These are phyloP conservation scores for Botrytis fabae DNA, from an alignment of 2,329 filamentous ascomycete species.

Conservation along the genomic window DNA sequence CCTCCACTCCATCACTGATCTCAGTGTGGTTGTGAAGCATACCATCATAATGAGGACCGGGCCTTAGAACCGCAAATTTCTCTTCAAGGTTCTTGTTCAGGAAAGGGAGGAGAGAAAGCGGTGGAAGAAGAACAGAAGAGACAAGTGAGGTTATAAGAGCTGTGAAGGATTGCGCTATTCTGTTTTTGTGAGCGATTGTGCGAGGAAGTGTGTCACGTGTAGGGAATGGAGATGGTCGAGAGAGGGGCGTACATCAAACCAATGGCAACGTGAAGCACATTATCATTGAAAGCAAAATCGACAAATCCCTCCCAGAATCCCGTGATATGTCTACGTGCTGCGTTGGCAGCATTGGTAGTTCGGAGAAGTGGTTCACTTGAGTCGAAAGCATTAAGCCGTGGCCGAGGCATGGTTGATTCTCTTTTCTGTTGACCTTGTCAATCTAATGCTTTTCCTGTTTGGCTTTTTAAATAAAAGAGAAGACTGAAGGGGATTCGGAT, in stretches of 20 bases:
- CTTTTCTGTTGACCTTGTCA: not conserved
- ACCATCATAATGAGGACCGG: conserved; percentile 52
- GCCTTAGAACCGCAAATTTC: conserved; percentile 67
- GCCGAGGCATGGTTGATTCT: conserved; percentile 27
- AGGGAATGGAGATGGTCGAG: not conserved
- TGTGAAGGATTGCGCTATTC: conserved; percentile 70
- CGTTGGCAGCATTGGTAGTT: conserved; percentile 31
- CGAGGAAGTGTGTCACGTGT: not conserved
- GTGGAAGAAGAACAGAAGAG: conserved; percentile 67
- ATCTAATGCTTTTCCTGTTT: not conserved
- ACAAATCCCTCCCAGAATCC: conserved; percentile 63
- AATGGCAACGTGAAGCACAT: conserved; percentile 74
- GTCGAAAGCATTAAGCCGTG: conserved; percentile 28
- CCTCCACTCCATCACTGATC: not conserved
- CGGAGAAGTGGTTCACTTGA: conserved; percentile 34
- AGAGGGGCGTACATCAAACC: conserved; percentile 61
- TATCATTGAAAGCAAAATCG: conserved; percentile 73
- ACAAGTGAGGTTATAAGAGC: conserved; percentile 71
- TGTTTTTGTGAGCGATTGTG: conserved; percentile 38
- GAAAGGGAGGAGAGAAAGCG: conserved; percentile 67
- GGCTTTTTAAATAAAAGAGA: not conserved
- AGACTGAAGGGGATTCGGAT: too few species aligned
- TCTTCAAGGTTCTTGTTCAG: conserved; percentile 71
- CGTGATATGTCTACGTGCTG: conserved; percentile 38
- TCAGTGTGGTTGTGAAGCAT: conserved; percentile 15